phyloP scores from a whole-genome alignment of 1,284 basidiomycete genomes.

The Uromyces viciae-fabae region DNA sequence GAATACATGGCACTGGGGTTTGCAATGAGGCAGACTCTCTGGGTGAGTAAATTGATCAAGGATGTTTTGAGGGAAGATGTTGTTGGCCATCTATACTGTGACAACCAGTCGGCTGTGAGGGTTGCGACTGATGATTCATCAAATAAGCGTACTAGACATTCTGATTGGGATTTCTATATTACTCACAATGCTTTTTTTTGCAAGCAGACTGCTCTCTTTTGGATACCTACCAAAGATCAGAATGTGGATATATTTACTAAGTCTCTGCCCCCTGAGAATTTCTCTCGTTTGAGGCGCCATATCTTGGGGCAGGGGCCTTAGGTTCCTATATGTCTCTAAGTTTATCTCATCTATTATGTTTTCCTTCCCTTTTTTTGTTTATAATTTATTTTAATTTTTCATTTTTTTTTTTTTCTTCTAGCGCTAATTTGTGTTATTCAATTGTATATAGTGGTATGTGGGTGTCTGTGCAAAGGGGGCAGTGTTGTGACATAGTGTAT shows the following conservation, averaged over 20 bases:
- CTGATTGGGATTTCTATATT: slow-evolving; percentile 17
- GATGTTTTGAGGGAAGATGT: not conserved
- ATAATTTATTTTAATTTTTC: no score
- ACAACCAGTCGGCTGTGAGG: not conserved
- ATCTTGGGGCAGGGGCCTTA: no score
- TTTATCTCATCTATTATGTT: no score
- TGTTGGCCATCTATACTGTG: not conserved
- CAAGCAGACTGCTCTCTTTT: not conserved
- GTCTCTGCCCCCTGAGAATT: not conserved
- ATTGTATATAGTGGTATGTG: no score
- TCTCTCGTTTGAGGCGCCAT: no score
- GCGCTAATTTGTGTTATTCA: no score
- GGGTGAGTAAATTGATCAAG: not conserved
- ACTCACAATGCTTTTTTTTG: not conserved
- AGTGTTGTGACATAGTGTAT: no score
- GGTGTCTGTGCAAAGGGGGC: no score
- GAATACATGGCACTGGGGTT: slow-evolving; percentile 22
- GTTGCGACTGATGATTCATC: slow-evolving; percentile 13
- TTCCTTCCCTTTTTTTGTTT: no score
- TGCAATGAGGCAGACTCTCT: not conserved
- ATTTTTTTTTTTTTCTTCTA: no score
- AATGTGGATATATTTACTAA: slow-evolving; percentile 20
- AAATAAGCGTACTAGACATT: slow-evolving; percentile 11
- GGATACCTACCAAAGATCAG: slow-evolving; percentile 1
- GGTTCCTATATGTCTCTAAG: no score